Evolutionary conservation across 148 eudicot genomes (phyloP).

Genomic region (Silene uniflora): DNA sequence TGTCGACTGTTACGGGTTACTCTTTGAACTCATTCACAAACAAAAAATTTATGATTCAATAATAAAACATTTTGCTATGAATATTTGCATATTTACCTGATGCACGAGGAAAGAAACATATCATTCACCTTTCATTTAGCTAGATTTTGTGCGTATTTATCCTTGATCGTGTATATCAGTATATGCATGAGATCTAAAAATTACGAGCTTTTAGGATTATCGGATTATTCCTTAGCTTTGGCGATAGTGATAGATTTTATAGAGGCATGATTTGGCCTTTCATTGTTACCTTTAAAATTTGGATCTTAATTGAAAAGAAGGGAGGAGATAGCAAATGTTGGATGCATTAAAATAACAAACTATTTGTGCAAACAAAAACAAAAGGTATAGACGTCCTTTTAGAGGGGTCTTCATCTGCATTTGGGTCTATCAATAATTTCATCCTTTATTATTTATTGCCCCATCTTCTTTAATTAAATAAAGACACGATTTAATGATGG

Average conservation of each 20-base stretch:
- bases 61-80: no score
- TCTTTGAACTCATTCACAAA: no score
- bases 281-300: slow-evolving; percentile 13
- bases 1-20: no score
- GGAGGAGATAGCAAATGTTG: slow-evolving; percentile 22
- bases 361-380: slow-evolving; percentile 28
- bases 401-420: slow-evolving; percentile 25
- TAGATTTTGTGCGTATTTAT: slow-evolving; percentile 1
- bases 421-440: slow-evolving; percentile 32
- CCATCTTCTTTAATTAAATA: slow-evolving; percentile 18
- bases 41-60: no score
- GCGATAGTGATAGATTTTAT: background rate
- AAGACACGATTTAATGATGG: slow-evolving; percentile 20
- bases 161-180: background rate
- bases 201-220: background rate
- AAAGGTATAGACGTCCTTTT: slow-evolving; percentile 33
- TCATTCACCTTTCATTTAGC: no score
- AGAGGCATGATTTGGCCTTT: background rate
- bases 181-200: slow-evolving; percentile 1
- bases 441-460: slow-evolving; percentile 10
- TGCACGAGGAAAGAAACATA: no score
- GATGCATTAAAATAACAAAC: slow-evolving; percentile 14
- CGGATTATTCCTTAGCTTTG: background rate
- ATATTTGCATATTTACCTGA: no score
- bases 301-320: slow-evolving; percentile 7